A percentile compares a stretch with the other conserved stretches of the same genome.
Conservation (phyloP, 2,329 filamentous ascomycete genomes). For the Alternaria solani region DNA sequence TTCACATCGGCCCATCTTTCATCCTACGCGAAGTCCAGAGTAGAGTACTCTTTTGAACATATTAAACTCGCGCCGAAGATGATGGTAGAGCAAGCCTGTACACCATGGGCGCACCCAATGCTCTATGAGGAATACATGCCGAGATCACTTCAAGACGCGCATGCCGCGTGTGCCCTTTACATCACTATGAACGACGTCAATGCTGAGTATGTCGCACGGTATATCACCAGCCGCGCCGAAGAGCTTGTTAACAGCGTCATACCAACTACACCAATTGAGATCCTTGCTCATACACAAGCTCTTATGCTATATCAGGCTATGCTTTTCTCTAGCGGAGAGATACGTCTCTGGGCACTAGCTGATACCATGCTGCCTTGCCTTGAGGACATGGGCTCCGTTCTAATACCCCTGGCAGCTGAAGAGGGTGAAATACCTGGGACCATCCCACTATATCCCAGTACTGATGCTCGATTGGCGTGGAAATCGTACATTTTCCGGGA, state of each 20-base stretch:
- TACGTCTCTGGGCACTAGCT: constrained; percentile 27
- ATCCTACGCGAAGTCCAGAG: constrained; percentile 29
- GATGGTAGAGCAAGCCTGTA: constrained; percentile 60
- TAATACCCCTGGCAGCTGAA: constrained; percentile 18
- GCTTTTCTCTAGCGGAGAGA: constrained; percentile 36
- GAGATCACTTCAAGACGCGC: constrained; percentile 61
- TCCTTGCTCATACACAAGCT: constrained; percentile 41
- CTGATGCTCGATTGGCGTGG: constrained; percentile 56
- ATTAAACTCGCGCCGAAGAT: constrained; percentile 36
- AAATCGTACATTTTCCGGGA: constrained; percentile 62
- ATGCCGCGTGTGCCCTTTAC: constrained; percentile 63
- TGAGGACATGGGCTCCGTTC: constrained; percentile 15
- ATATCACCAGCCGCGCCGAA: constrained; percentile 56
- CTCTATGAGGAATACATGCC: constrained; percentile 64
- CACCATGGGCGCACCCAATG: constrained; percentile 63
- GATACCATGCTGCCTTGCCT: constrained; percentile 30
- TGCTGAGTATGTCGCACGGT: constrained; percentile 57
- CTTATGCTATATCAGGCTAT: constrained; percentile 43
- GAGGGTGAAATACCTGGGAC: constrained; percentile 27
- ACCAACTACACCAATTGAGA: constrained; percentile 24
- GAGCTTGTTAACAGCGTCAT: constrained; percentile 50
- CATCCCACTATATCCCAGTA: constrained; percentile 53
- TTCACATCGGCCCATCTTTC: constrained; percentile 28
- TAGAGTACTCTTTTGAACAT: constrained; percentile 39
- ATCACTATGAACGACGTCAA: constrained; percentile 60